Percentiles rank a stretch among this genome's conserved stretches.
Evolutionary conservation across 768 basidiomycete genomes (phyloP).

Genomic region (Agrocybe chaxingu): DNA sequence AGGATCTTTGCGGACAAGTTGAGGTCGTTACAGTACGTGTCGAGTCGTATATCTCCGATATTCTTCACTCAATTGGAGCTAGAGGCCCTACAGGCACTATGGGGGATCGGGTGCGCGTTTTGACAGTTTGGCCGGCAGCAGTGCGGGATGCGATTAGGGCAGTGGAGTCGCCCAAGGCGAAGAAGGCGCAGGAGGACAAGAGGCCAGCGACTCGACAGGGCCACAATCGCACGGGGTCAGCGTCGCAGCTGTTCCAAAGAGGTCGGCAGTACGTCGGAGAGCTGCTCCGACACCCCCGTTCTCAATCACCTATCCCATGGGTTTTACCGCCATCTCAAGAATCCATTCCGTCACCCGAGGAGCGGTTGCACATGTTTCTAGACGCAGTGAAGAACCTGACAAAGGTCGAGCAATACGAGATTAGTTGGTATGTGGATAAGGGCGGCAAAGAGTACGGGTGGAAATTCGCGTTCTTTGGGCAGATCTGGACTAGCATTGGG

Average conservation of each 20-base stretch:
- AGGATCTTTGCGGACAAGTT: constrained; percentile 18
- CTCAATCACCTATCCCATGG: constrained; percentile 4
- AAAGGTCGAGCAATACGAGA: constrained; percentile 17
- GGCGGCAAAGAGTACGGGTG: constrained; percentile 11
- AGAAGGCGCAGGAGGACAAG: neutral
- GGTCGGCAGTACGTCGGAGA: constrained; percentile 15
- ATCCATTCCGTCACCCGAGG: constrained; percentile 10
- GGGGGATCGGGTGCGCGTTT: constrained; percentile 19
- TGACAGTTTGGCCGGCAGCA: constrained; percentile 25
- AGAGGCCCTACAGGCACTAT: constrained; percentile 7
- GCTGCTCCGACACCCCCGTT: constrained; percentile 10
- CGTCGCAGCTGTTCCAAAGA: constrained; percentile 10
- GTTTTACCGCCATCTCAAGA: neutral
- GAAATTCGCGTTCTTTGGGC: constrained; percentile 16
- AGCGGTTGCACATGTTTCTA: constrained; percentile 13
- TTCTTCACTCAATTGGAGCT: neutral
- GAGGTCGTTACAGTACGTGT: constrained; percentile 19
- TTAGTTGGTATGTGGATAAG: constrained; percentile 22
- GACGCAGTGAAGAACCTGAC: constrained; percentile 11
- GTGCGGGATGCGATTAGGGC: constrained; percentile 20
- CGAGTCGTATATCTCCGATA: neutral
- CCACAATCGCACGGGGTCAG: neutral
- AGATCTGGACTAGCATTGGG: constrained; percentile 17
- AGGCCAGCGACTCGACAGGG: neutral
- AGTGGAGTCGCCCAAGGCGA: constrained; percentile 5